Evolutionary conservation across 805 yeast genomes (phyloP).

Genomic region (Ogataea parapolymorpha): DNA sequence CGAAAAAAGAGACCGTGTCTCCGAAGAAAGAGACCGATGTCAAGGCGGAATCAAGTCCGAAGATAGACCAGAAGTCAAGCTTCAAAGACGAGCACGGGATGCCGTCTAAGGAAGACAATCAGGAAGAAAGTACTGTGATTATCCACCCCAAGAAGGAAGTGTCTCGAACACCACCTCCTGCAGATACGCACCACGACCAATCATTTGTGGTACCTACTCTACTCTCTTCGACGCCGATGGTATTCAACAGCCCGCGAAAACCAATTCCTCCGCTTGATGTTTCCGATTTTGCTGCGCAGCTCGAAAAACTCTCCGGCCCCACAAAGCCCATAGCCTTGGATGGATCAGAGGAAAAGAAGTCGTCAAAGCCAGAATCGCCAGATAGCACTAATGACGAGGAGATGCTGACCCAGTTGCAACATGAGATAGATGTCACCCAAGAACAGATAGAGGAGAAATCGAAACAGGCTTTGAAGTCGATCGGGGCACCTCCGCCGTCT

Average conservation of each 20-base stretch:
- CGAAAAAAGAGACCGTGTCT: no score
- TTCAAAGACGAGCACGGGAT: no score
- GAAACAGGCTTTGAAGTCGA: constrained; percentile 5
- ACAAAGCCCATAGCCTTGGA: constrained; percentile 5
- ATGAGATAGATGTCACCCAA: constrained; percentile 8
- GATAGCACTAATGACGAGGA: constrained; percentile 8
- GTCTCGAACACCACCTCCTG: not conserved
- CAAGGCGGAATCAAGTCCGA: not conserved
- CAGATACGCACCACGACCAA: not conserved
- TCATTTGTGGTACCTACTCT: constrained; percentile 15
- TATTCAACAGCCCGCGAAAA: constrained; percentile 8
- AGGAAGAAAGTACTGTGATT: no score
- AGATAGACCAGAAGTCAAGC: not conserved
- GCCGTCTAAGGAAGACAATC: no score
- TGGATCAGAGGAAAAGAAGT: not conserved
- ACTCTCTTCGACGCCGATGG: constrained; percentile 20
- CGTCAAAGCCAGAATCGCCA: not conserved
- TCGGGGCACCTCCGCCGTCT: constrained; percentile 4
- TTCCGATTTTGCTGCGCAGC: constrained; percentile 14
- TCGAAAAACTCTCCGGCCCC: constrained; percentile 15
- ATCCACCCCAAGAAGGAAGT: no score
- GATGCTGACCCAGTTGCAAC: constrained; percentile 7
- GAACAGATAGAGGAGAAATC: constrained; percentile 9
- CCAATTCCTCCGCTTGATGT: constrained; percentile 9
- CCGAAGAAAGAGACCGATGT: constrained; percentile 2